Conservation (phyloP, 2,329 filamentous ascomycete genomes). For the Penicillium digitatum region DNA sequence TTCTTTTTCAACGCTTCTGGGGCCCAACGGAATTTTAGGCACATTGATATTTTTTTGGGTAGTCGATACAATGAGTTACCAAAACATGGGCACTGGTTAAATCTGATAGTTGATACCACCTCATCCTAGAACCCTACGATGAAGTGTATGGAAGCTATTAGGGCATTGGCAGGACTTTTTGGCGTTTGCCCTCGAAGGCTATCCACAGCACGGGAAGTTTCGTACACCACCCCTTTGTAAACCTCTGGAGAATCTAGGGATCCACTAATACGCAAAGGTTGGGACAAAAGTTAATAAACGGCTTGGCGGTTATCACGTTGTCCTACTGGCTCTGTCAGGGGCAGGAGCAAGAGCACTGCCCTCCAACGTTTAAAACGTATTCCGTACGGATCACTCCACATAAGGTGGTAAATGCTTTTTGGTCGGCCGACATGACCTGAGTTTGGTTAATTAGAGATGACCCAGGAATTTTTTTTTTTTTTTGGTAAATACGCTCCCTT, state of each 20-base stretch:
- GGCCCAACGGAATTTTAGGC: slow-evolving; percentile 1
- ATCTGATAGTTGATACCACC: not conserved
- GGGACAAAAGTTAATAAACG: not conserved
- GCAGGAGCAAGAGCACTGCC: not conserved
- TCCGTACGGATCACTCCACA: not conserved
- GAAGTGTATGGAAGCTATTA: not conserved
- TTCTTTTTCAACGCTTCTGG: slow-evolving; percentile 4
- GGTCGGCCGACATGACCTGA: not conserved
- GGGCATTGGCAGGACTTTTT: not conserved
- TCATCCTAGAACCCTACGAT: not conserved
- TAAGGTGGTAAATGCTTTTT: not conserved
- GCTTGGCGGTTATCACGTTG: not conserved
- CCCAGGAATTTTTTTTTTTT: not conserved
- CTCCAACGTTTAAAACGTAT: not conserved
- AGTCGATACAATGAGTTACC: too few relatives aligned
- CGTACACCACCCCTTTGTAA: not conserved
- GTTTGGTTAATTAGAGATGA: not conserved
- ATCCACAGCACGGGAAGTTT: not conserved
- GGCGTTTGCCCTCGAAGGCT: not conserved
- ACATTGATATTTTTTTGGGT: not conserved
- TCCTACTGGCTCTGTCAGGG: not conserved
- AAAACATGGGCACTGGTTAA: not conserved
- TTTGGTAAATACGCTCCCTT: not conserved
- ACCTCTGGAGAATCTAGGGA: not conserved
- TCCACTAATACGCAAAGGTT: slow-evolving; percentile 1